phyloP scores from a whole-genome alignment of 2,329 filamentous ascomycete species.

The Fusarium brachygibbosum region DNA sequence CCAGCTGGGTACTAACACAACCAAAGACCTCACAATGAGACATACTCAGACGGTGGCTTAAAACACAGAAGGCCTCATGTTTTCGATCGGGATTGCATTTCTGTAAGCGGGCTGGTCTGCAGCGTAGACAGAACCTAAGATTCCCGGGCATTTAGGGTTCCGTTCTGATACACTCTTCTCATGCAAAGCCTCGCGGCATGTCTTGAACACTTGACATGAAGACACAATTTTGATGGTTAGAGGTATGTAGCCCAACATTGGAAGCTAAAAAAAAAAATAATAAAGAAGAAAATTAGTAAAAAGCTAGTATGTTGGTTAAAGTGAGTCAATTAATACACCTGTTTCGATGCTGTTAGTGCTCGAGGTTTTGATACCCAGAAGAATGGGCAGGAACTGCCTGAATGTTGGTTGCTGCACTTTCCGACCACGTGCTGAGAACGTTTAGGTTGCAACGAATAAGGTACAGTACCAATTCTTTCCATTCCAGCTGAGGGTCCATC shows the following conservation, averaged over 20 bases:
- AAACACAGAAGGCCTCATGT: constrained; percentile 39
- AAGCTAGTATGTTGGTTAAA: background rate
- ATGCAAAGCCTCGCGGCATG: constrained; percentile 53
- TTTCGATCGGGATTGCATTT: constrained; percentile 10
- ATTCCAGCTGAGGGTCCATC: background rate
- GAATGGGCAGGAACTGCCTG: constrained; percentile 1
- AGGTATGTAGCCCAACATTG: background rate
- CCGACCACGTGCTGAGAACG: constrained; percentile 10
- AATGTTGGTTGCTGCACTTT: background rate
- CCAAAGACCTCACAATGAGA: constrained; percentile 23
- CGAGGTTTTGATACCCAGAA: background rate
- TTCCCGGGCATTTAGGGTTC: constrained; percentile 33
- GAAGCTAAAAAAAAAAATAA: background rate
- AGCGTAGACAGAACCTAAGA: constrained; percentile 20
- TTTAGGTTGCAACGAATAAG: background rate
- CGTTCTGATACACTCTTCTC: constrained; percentile 36
- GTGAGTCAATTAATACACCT: background rate
- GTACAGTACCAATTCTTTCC: background rate
- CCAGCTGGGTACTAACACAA: constrained; percentile 26
- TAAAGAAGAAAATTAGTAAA: background rate
- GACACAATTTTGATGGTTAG: background rate
- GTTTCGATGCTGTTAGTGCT: background rate
- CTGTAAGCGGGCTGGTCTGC: constrained; percentile 24
- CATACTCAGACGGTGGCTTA: constrained; percentile 33
- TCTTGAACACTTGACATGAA: constrained; percentile 22